Conservation (phyloP, 352 stramenopile genomes). For the Globisporangium uncinulatum region DNA sequence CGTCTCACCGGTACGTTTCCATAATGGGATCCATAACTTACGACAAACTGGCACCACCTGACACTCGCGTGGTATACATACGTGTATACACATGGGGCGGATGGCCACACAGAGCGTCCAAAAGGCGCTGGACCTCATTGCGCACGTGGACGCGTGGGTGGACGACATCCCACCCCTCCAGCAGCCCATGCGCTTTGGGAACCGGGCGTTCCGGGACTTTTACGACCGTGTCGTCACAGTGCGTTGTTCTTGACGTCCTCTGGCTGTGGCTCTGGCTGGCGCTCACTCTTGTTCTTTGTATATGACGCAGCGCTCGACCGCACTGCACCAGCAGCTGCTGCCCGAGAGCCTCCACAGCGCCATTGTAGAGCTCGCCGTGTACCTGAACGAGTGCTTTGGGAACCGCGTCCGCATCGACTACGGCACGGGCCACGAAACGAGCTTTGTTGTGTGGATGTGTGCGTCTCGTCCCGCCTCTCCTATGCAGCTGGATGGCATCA, state of each 20-base stretch:
- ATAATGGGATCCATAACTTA: neutral
- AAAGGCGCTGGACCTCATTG: slow-evolving; percentile 52
- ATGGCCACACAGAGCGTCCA: slow-evolving; percentile 48
- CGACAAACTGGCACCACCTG: neutral
- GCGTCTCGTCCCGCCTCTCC: slow-evolving; percentile 20
- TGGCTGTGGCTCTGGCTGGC: neutral
- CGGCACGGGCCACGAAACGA: slow-evolving; percentile 98
- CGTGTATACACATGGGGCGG: no score
- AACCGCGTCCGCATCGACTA: slow-evolving; percentile 98
- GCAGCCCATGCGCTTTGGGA: slow-evolving; percentile 93
- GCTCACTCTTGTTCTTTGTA: slow-evolving; percentile 7
- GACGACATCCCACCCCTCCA: slow-evolving; percentile 90
- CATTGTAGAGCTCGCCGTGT: slow-evolving; percentile 91
- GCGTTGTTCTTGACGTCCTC: slow-evolving; percentile 1
- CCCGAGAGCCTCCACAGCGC: slow-evolving; percentile 49
- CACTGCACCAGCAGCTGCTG: slow-evolving; percentile 58
- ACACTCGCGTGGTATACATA: no score
- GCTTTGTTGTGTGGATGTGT: slow-evolving; percentile 95
- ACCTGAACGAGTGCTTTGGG: slow-evolving; percentile 96
- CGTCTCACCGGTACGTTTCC: slow-evolving; percentile 47
- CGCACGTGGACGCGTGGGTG: slow-evolving; percentile 80
- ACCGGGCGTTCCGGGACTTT: slow-evolving; percentile 92
- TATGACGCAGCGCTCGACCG: slow-evolving; percentile 31
- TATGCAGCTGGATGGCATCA: slow-evolving; percentile 4
- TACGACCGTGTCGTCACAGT: slow-evolving; percentile 80